Base-by-base conservation (phyloP, 139 green algal genomes). In the Protoeuglena noctilucae region DNA sequence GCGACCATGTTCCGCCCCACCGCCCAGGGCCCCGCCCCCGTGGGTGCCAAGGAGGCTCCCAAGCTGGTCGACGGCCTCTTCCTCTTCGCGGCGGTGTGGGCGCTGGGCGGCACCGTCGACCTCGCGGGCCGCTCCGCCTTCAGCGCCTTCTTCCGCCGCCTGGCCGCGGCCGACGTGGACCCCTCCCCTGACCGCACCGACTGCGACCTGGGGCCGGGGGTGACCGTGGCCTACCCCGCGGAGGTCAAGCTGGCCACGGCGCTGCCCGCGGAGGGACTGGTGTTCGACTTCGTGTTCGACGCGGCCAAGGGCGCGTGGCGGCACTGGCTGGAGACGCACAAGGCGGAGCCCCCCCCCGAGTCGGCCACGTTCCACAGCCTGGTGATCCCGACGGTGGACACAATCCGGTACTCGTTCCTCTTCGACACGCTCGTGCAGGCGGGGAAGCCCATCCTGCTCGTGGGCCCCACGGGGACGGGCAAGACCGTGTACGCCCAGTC, bases 221-320 rank as follows among this genome's bases (percentile, higher is more conserved):
- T 85, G 26, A 61, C 53, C 56, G 83, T 74, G n/a, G 65, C 0
- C 48, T 54, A 39, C 12, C 54, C 48, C 64, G n/a, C n/a, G n/a
- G 65, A 56, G 17, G 76, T 79, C 56, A 76, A 73, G 56, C 39
- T 72, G 24, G 23, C 22, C 0, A 48, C 56, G 46, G 68, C 14
- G 17, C 31, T 26, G 29, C 53, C 47, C 48, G 54, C 69, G 58
- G 64, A 79, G 2, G 58, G 58, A 12, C 64, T 51, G 23, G 64
- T 85, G 41, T 86, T 88, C 58, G 80, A 89, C 40, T 86, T 71
- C 49, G 48, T 80, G 53, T 80, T 80, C 60, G 75, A 87, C 57
- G 74, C 67, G 45, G 28, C 60, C 3, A 56, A 59, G 4, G 39
- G 57, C 28, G 72, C 69, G 47, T 87, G 81, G 79, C 14, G 66